phyloP scores from a whole-genome alignment of 2,329 filamentous ascomycete species.

The Diaporthe vaccinii region DNA sequence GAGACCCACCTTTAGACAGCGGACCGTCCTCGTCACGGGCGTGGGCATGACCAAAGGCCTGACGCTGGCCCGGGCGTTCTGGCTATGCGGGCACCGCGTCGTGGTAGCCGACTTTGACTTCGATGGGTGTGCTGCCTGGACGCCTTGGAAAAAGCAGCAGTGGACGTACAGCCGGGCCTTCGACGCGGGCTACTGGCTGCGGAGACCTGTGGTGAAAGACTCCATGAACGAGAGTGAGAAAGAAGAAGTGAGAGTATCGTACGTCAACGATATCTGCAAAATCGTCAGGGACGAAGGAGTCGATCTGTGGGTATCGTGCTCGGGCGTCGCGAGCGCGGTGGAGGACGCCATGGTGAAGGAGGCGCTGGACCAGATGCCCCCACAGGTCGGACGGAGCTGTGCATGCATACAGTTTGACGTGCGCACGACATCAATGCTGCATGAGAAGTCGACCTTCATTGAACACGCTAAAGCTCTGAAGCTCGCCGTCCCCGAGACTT shows the following conservation, averaged over 20 bases:
- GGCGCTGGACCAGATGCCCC: constrained; percentile 67
- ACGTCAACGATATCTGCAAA: constrained; percentile 14
- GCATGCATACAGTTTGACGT: constrained; percentile 74
- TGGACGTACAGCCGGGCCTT: constrained; percentile 67
- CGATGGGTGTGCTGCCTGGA: constrained; percentile 59
- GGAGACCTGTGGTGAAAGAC: constrained; percentile 41
- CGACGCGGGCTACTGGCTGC: constrained; percentile 63
- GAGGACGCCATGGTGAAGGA: constrained; percentile 77
- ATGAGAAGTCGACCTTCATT: constrained; percentile 77
- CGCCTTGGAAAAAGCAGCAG: background rate
- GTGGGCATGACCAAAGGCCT: constrained; percentile 81
- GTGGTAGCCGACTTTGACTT: constrained; percentile 76
- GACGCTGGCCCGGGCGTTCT: constrained; percentile 74
- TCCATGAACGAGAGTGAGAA: constrained; percentile 63
- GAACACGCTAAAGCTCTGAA: constrained; percentile 66
- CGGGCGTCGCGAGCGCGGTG: constrained; percentile 74
- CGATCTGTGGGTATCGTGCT: constrained; percentile 81
- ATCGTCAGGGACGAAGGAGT: constrained; percentile 72
- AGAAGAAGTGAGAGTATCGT: constrained; percentile 63
- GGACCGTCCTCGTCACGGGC: constrained; percentile 78
- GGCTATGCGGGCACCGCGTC: constrained; percentile 75
- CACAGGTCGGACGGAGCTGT: constrained; percentile 53
- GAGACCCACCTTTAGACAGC: constrained; percentile 26
- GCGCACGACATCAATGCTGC: constrained; percentile 67
- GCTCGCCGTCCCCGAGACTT: constrained; percentile 66